phyloP scores from a whole-genome alignment of 2,329 filamentous ascomycete species.

The Hysterium pulicare region DNA sequence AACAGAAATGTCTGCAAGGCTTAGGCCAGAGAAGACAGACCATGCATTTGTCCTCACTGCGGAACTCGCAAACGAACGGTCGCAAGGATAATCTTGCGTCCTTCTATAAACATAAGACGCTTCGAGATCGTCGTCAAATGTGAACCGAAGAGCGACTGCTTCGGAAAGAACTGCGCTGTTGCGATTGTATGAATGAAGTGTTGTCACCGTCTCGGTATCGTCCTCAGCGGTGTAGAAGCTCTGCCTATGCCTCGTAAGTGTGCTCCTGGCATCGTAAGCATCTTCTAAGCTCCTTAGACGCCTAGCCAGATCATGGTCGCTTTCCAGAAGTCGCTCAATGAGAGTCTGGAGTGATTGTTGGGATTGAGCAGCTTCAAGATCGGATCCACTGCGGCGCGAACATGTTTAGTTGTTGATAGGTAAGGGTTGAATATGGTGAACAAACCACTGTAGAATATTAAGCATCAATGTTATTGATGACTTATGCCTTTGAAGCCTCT shows the following conservation, averaged over 20 bases:
- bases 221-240: too few relatives aligned
- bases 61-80: slow-evolving; percentile 7
- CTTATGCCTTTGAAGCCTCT: too few relatives aligned
- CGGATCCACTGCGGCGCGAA: too few relatives aligned
- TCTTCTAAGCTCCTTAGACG: slow-evolving; percentile 6
- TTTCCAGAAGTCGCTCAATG: slow-evolving; percentile 1
- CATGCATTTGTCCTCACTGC: slow-evolving; percentile 5
- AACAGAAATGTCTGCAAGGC: too few relatives aligned
- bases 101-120: slow-evolving; percentile 8
- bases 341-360: too few relatives aligned
- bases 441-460: too few relatives aligned
- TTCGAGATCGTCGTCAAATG: slow-evolving; percentile 9
- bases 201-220: slow-evolving; percentile 1
- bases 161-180: neutral
- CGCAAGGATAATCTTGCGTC: neutral
- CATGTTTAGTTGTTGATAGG: too few relatives aligned
- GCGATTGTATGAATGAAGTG: neutral
- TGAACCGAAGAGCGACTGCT: slow-evolving; percentile 2
- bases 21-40: slow-evolving; percentile 11
- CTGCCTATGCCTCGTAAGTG: neutral
- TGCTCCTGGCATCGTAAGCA: slow-evolving; percentile 3
- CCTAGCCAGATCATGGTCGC: slow-evolving; percentile 5
- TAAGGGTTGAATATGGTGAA: too few relatives aligned
- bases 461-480: too few relatives aligned
- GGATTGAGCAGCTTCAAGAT: too few relatives aligned